Conservation (phyloP, 345 rosid genomes). For the Salix koriyanagi region DNA sequence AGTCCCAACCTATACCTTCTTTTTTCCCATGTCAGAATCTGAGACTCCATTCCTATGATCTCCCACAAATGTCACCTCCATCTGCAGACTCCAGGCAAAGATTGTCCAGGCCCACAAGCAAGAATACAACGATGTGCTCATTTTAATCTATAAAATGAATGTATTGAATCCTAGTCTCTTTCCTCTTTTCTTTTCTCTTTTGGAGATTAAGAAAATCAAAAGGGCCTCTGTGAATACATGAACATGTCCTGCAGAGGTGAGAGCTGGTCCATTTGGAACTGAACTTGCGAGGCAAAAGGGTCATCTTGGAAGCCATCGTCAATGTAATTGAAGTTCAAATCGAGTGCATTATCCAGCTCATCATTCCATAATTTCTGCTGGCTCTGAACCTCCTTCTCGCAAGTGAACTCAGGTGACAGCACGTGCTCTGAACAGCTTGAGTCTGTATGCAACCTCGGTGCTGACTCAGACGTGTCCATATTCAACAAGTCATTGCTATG, state of each 20-base stretch:
- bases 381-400: constrained; percentile 59
- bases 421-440: constrained; percentile 71
- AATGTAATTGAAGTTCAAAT: constrained; percentile 35
- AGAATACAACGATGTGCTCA: neutral
- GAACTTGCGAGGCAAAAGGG: constrained; percentile 39
- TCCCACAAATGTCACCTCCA: neutral
- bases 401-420: constrained; percentile 48
- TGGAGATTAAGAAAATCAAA: neutral
- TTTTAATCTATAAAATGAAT: neutral
- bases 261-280: constrained; percentile 40
- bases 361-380: constrained; percentile 36
- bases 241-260: constrained; percentile 36
- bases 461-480: constrained; percentile 53
- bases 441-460: constrained; percentile 51
- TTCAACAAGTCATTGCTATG: neutral
- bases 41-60: neutral
- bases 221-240: constrained; percentile 23
- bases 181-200: too few relatives aligned
- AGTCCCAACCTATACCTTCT: neutral
- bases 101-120: neutral
- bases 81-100: neutral
- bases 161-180: neutral
- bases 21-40: neutral
- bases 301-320: constrained; percentile 44
- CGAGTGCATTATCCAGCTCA: constrained; percentile 17